Conservation (phyloP, 2,329 filamentous ascomycete genomes). For the Colletotrichum sidae region DNA sequence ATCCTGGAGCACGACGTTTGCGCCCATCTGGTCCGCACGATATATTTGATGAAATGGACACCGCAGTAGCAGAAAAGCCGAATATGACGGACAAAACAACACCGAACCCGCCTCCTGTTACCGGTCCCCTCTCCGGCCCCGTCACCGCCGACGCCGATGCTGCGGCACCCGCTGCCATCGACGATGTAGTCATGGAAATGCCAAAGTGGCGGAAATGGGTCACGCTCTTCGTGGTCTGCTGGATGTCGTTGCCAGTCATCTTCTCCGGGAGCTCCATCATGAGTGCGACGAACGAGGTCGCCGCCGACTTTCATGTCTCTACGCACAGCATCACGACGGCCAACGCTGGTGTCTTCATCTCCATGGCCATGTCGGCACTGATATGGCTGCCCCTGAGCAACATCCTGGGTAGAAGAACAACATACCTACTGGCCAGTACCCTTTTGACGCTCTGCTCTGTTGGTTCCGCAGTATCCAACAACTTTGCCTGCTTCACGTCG, state of each 20-base stretch:
- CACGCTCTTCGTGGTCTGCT: constrained; percentile 39
- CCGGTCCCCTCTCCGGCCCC: constrained; percentile 26
- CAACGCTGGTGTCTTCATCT: constrained; percentile 80
- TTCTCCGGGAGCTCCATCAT: constrained; percentile 83
- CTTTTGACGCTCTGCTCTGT: constrained; percentile 78
- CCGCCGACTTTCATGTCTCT: constrained; percentile 71
- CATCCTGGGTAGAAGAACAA: constrained; percentile 29
- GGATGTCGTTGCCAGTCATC: constrained; percentile 66
- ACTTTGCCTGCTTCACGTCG: constrained; percentile 69
- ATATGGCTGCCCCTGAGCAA: constrained; percentile 79
- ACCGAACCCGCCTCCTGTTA: background rate
- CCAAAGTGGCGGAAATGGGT: constrained; percentile 38
- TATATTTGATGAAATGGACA: constrained; percentile 1
- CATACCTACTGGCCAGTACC: constrained; percentile 63
- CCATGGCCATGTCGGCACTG: constrained; percentile 77
- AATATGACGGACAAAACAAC: background rate
- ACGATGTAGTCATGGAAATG: constrained; percentile 39
- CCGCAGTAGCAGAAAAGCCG: constrained; percentile 1
- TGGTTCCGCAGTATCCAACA: constrained; percentile 78
- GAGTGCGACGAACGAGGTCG: constrained; percentile 80
- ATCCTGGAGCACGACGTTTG: background rate
- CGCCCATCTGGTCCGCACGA: background rate
- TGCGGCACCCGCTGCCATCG: constrained; percentile 38
- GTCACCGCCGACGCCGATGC: constrained; percentile 26
- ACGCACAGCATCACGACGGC: constrained; percentile 78